These are phyloP conservation scores for Nicotiana paniculata DNA, from an alignment of 257 asterid genomes.

Conservation along the genomic window DNA sequence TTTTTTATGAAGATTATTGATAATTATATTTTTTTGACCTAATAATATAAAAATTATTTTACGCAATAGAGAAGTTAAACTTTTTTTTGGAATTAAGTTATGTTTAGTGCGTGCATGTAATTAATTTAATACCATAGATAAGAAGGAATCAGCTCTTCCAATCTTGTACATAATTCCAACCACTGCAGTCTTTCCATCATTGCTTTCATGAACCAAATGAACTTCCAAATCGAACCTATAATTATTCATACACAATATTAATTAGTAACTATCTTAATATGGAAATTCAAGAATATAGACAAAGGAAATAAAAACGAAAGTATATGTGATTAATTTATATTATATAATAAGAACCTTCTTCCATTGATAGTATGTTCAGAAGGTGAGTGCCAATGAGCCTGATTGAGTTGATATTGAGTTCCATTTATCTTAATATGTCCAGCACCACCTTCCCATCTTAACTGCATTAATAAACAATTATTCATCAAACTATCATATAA, in stretches of 20 bases:
- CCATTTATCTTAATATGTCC: slow-evolving; percentile 54
- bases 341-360: slow-evolving; percentile 27
- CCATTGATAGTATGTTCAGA: slow-evolving; percentile 75
- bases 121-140: slow-evolving; percentile 39
- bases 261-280: background rate
- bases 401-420: slow-evolving; percentile 41
- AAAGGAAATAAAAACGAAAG: background rate
- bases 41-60: too few species aligned
- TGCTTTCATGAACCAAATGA: slow-evolving; percentile 63
- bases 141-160: slow-evolving; percentile 55
- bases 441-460: slow-evolving; percentile 47
- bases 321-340: too few species aligned
- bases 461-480: slow-evolving; percentile 23
- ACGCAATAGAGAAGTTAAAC: too few species aligned
- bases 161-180: slow-evolving; percentile 55
- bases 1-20: too few species aligned
- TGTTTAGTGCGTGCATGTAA: too few species aligned
- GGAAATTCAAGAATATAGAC: background rate
- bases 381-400: slow-evolving; percentile 81
- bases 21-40: too few species aligned
- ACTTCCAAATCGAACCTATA: slow-evolving; percentile 57
- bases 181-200: slow-evolving; percentile 48
- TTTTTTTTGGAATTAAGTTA: background rate
- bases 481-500: background rate
- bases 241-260: background rate